These are phyloP conservation scores for Russula sp. DNA, from an alignment of 768 basidiomycete species.

Conservation along the genomic window DNA sequence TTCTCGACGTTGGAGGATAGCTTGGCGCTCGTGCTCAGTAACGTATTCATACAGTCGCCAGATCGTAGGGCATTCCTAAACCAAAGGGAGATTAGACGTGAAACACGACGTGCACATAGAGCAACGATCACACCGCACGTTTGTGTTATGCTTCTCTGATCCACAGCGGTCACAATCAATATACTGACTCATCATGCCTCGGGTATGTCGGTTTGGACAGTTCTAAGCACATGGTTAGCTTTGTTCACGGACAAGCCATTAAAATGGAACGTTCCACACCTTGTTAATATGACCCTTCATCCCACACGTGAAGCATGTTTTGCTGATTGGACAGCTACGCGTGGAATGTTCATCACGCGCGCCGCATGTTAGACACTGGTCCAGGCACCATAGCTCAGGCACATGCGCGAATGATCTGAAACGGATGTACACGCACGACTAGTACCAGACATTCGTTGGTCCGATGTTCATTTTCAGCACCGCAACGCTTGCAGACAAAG, in stretches of 20 bases:
- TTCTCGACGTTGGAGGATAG: slow-evolving; percentile 42
- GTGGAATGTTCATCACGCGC: slow-evolving; percentile 75
- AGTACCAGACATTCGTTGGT: slow-evolving; percentile 61
- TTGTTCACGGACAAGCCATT: background rate
- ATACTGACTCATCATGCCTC: slow-evolving; percentile 30
- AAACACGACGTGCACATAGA: background rate
- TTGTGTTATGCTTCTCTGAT: slow-evolving; percentile 54
- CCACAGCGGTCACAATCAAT: slow-evolving; percentile 66
- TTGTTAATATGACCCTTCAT: slow-evolving; percentile 79
- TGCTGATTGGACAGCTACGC: slow-evolving; percentile 72
- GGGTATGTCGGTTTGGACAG: slow-evolving; percentile 58
- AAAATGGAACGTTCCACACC: slow-evolving; percentile 35
- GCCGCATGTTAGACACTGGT: slow-evolving; percentile 75
- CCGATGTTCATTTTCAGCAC: slow-evolving; percentile 65
- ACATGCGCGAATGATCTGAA: background rate
- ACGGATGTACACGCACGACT: slow-evolving; percentile 46
- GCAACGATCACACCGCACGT: slow-evolving; percentile 38
- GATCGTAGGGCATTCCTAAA: slow-evolving; percentile 74
- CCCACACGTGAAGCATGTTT: slow-evolving; percentile 73
- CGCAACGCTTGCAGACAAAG: slow-evolving; percentile 71
- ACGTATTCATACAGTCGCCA: slow-evolving; percentile 80
- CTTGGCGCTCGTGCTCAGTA: slow-evolving; percentile 43
- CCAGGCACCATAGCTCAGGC: background rate
- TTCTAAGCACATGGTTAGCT: slow-evolving; percentile 36
- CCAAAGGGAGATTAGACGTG: background rate